Percentiles rank a stretch among this genome's conserved stretches.
Conservation (phyloP, 2,329 filamentous ascomycete species). For the Cercospora sp. region DNA sequence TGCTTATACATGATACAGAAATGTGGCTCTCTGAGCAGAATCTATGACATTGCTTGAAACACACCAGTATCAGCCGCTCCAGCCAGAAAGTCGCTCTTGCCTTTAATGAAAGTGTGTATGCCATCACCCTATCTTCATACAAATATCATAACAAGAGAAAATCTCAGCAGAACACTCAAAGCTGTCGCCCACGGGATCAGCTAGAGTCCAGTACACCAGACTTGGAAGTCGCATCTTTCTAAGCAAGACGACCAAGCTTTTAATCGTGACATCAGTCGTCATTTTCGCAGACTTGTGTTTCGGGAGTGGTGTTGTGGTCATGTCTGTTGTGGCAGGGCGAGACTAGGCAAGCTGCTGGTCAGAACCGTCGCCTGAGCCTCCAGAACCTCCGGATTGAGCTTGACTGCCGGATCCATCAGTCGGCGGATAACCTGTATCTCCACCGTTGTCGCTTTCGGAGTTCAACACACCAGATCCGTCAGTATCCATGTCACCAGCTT, state of each 20-base stretch:
- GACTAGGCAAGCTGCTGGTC: not conserved
- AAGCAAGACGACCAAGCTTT: not conserved
- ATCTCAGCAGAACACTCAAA: not conserved
- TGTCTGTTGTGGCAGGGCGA: not conserved
- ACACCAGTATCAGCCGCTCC: not conserved
- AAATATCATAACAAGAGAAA: not conserved
- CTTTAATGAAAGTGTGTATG: not conserved
- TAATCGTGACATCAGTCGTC: not conserved
- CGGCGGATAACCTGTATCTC: not conserved
- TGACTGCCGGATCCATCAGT: not conserved
- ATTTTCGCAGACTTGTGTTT: not conserved
- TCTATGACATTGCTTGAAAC: not conserved
- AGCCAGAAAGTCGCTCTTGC: not conserved
- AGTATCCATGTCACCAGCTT: not conserved
- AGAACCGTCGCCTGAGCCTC: not conserved
- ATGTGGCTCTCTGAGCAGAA: not conserved
- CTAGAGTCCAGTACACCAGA: not conserved
- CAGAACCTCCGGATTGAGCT: not conserved
- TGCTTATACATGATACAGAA: not conserved
- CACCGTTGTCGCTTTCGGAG: not conserved
- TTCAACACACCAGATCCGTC: not conserved
- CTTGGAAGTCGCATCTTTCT: not conserved
- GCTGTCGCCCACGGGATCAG: not conserved
- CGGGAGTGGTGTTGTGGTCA: not conserved
- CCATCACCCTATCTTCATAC: not conserved